Base-by-base conservation (phyloP, 768 basidiomycete genomes). In the Scleroderma bovista region DNA sequence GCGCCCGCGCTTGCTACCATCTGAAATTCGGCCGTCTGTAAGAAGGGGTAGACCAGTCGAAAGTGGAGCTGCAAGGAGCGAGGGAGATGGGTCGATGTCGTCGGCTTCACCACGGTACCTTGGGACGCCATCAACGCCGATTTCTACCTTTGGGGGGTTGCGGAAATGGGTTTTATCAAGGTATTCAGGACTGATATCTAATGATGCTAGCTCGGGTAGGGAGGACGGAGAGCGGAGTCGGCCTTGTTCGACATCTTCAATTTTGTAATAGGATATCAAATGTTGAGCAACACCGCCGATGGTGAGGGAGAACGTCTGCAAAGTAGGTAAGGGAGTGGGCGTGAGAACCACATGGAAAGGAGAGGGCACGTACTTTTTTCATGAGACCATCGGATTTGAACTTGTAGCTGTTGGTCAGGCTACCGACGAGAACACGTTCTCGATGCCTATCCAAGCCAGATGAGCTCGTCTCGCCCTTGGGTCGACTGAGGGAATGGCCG, bases 311-410 rank as follows among this genome's bases (percentile, higher is more conserved):
- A 96, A 93, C 9, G 93, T 95, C 93, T 95, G 64, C 24, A 48
- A 22, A 17, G 9, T n/a, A 13, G 31, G 8, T 6, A 19, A 19
- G 20, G 37, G 38, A 38, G 17, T 3, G 29, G 33, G 57, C 63
- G 63, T 69, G 64, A 69, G 64, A 67, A 69, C 58, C 34, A 22
- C 15, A 41, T 33, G 29, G 46, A 26, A 36, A 19, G 51, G 17
- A 36, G 52, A 20, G 26, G 50, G 16, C 55, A 68, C 80, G 57
- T 40, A 93, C 95, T 82, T 97, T 96, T 76, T 98, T 98, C 83
- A 97, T 92, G 66, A 98, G 78, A 7, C 95, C 95, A 50, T 92
- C 86, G 0, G 77, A 67, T 63, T 94, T 95, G 78, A 95, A 97
- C 68, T 92, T 92, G 76, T 88, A 86, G 64, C 82, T 87, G 69